Evolutionary conservation across 306 rosid species (phyloP), one percentile per base, ranked within the genome.

Genomic region (Sicyos edulis): DNA sequence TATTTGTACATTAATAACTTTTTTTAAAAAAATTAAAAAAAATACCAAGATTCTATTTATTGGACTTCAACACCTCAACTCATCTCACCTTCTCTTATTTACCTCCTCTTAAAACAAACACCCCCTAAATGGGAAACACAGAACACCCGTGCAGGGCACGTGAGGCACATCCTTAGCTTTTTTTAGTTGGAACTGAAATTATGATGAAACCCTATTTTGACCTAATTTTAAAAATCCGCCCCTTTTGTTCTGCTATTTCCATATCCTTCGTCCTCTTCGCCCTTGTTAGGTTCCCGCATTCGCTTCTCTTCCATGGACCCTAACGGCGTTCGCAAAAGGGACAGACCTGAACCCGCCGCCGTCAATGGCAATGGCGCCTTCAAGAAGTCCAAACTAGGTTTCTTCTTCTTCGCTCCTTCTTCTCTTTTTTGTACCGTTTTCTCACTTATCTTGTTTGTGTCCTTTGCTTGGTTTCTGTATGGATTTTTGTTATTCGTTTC

Each of bases 321-420:
- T 64, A 85, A 84, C 40, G 84, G 80, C 7, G 81, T 68, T 49
- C 96, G 90, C 49, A 91, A 91, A 80, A 84, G 97, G 32, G 87
- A 81, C 24, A 85, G 96, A 78, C 71, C 34, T n/a, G 91, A 85
- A 60, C n/a, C n/a, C n/a, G 76, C 80, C 71, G 16, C 84, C 72
- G 81, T 84, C 73, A 87, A 91, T 74, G 96, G 89, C 74, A 91
- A 88, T 85, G 97, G 87, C 52, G 88, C 83, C 78, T 69, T 74
- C 22, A 91, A 91, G 88, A 87, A 82, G 82, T 83, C 75, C 72
- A 80, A 79, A 70, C 82, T 83, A 78, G 97, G 97, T 91, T 79
- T 20, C 80, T 66, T 45, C 52, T 73, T 17, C 17, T n/a, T 24
- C 1, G 10, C 14, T 1, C 32, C 32, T 29, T 29, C 5, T 0